A percentile compares a stretch with the other conserved stretches of the same genome.
Evolutionary conservation across 2,329 filamentous ascomycete species (phyloP).

Genomic region (Alternaria gaisen): DNA sequence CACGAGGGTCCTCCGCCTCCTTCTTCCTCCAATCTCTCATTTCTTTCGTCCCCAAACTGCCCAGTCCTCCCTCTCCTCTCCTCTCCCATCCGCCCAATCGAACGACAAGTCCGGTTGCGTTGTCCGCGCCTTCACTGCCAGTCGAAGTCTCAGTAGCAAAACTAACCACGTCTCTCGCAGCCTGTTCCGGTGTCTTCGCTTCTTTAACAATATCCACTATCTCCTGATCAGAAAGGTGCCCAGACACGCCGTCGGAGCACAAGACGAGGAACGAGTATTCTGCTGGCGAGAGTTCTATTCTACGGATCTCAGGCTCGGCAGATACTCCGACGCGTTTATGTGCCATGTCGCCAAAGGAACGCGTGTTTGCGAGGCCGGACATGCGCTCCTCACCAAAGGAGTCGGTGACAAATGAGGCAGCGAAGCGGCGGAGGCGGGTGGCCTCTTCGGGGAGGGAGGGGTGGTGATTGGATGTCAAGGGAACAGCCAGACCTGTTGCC

Average conservation of each 20-base stretch:
- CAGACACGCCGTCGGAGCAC: slow-evolving; percentile 87
- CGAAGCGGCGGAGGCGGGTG: slow-evolving; percentile 83
- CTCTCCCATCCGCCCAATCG: slow-evolving; percentile 72
- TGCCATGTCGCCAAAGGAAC: slow-evolving; percentile 90
- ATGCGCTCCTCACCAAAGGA: slow-evolving; percentile 98
- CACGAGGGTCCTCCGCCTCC: slow-evolving; percentile 83
- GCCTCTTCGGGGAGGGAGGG: slow-evolving; percentile 87
- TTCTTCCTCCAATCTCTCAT: slow-evolving; percentile 81
- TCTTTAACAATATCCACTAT: slow-evolving; percentile 97
- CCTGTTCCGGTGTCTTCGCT: slow-evolving; percentile 87
- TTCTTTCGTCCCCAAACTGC: slow-evolving; percentile 91
- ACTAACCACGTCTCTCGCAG: slow-evolving; percentile 77
- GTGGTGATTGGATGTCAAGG: slow-evolving; percentile 90
- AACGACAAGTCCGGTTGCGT: slow-evolving; percentile 70
- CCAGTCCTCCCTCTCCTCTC: slow-evolving; percentile 82
- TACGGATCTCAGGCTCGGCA: slow-evolving; percentile 88
- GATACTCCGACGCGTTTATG: slow-evolving; percentile 93
- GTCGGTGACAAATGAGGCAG: slow-evolving; percentile 88
- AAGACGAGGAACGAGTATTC: slow-evolving; percentile 91
- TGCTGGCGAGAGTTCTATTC: slow-evolving; percentile 79
- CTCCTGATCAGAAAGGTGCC: slow-evolving; percentile 88
- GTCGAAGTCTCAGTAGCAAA: slow-evolving; percentile 85
- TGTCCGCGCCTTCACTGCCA: slow-evolving; percentile 62
- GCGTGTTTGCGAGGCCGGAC: slow-evolving; percentile 89
- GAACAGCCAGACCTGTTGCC: slow-evolving; percentile 77